Conservation (phyloP, 306 rosid genomes). For the Rosa rugosa region DNA sequence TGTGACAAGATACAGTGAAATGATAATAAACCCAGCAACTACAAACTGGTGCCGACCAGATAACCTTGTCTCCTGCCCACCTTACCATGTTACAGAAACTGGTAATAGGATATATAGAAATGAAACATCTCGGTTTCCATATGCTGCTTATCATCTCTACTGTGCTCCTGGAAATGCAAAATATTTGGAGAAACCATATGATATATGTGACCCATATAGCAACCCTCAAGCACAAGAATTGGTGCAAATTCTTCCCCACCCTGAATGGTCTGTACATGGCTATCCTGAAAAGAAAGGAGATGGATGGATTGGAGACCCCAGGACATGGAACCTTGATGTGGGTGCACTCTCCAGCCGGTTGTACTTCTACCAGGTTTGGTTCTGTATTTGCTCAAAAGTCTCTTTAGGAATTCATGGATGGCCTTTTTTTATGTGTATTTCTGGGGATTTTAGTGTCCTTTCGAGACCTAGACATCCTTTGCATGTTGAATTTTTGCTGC, state of each 20-base stretch:
- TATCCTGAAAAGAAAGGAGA: constrained; percentile 52
- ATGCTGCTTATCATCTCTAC: constrained; percentile 54
- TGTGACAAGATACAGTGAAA: constrained; percentile 54
- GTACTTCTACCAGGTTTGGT: constrained; percentile 55
- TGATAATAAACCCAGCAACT: constrained; percentile 54
- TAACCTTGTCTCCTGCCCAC: constrained; percentile 51
- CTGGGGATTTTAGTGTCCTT: too few relatives aligned
- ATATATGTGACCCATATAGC: constrained; percentile 59
- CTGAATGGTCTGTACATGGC: constrained; percentile 58
- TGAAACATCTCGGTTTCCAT: constrained; percentile 53
- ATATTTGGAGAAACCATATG: constrained; percentile 44
- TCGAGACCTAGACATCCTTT: too few relatives aligned
- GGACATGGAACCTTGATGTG: constrained; percentile 61
- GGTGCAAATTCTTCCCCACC: constrained; percentile 60
- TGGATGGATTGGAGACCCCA: constrained; percentile 58
- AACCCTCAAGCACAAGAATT: constrained; percentile 60
- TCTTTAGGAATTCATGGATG: neutral
- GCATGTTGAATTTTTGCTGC: too few relatives aligned
- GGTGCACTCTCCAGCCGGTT: constrained; percentile 47
- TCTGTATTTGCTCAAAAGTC: neutral
- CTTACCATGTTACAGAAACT: constrained; percentile 36
- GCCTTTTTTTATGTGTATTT: too few relatives aligned
- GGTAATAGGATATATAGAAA: constrained; percentile 49
- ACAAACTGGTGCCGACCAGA: constrained; percentile 37
- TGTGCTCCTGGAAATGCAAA: constrained; percentile 52